phyloP scores from a whole-genome alignment of 2,329 filamentous ascomycete species.

The Tetracladium maxilliforme region DNA sequence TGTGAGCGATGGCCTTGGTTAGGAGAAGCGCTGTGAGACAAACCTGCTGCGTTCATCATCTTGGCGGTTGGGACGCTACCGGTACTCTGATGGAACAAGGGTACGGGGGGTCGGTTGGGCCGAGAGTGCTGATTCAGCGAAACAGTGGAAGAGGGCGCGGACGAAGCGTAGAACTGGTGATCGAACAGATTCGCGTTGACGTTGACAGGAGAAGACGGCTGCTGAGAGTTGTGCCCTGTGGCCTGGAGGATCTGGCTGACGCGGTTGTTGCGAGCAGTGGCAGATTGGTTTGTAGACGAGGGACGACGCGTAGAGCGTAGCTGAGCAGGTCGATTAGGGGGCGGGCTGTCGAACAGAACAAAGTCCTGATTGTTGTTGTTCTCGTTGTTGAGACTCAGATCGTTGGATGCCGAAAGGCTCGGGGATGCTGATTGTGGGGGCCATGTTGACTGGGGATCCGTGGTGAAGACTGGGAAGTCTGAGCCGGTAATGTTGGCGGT shows the following conservation, averaged over 20 bases:
- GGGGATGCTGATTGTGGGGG: constrained; percentile 2
- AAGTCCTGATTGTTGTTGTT: constrained; percentile 47
- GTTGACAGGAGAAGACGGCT: constrained; percentile 36
- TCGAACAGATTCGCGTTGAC: constrained; percentile 48
- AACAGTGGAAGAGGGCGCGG: constrained; percentile 44
- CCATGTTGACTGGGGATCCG: constrained; percentile 1
- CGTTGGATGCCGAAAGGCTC: constrained; percentile 4
- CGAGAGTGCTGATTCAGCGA: constrained; percentile 39
- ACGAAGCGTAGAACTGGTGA: constrained; percentile 52
- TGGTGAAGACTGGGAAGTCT: constrained; percentile 6
- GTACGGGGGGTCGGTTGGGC: constrained; percentile 51
- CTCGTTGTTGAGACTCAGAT: constrained; percentile 6
- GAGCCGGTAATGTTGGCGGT: constrained; percentile 21
- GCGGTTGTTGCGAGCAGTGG: constrained; percentile 33
- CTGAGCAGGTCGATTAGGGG: constrained; percentile 16
- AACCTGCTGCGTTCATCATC: constrained; percentile 45
- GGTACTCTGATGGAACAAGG: constrained; percentile 50
- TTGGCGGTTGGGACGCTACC: constrained; percentile 27
- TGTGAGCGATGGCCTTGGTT: constrained; percentile 14
- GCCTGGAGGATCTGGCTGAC: constrained; percentile 43
- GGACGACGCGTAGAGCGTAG: constrained; percentile 25
- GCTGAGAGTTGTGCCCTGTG: constrained; percentile 37
- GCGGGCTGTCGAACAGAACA: constrained; percentile 43
- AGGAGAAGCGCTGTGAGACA: constrained; percentile 10
- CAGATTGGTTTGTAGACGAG: constrained; percentile 36